phyloP scores from a whole-genome alignment of 768 basidiomycete species.

The Boletellus ananas region DNA sequence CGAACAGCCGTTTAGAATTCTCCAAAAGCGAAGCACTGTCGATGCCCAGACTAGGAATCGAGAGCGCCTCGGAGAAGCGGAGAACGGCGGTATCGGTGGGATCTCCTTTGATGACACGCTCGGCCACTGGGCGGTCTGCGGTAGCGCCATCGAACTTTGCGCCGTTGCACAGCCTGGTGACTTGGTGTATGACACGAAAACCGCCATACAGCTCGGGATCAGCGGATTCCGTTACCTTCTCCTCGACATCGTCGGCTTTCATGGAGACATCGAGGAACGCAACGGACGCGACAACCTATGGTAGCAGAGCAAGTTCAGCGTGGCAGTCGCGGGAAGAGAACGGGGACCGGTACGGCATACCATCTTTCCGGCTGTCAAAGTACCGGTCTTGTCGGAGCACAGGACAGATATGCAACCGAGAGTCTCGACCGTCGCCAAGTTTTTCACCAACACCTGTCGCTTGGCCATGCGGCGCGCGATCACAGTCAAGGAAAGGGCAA shows the following conservation, averaged over 20 bases:
- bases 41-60: slow-evolving; percentile 21
- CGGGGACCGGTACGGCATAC: slow-evolving; percentile 11
- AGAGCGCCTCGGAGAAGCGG: slow-evolving; percentile 41
- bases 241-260: slow-evolving; percentile 18
- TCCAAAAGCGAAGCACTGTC: slow-evolving; percentile 20
- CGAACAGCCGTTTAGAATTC: slow-evolving; percentile 28
- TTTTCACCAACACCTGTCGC: slow-evolving; percentile 47
- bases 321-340: not conserved
- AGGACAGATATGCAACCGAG: slow-evolving; percentile 50
- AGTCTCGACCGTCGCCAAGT: slow-evolving; percentile 51
- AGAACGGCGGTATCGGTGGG: slow-evolving; percentile 54
- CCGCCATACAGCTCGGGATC: slow-evolving; percentile 19
- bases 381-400: slow-evolving; percentile 56
- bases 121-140: slow-evolving; percentile 24
- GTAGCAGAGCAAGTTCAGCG: not conserved
- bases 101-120: slow-evolving; percentile 41
- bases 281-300: slow-evolving; percentile 38
- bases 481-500: slow-evolving; percentile 51
- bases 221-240: slow-evolving; percentile 2
- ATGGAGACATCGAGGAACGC: slow-evolving; percentile 34
- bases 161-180: slow-evolving; percentile 56
- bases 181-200: slow-evolving; percentile 32
- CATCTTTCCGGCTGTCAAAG: slow-evolving; percentile 49
- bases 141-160: slow-evolving; percentile 44
- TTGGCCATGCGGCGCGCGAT: slow-evolving; percentile 46